Base-by-base conservation (phyloP, 192 early-diverging fungal genomes). In the Phycomyces nitens region DNA sequence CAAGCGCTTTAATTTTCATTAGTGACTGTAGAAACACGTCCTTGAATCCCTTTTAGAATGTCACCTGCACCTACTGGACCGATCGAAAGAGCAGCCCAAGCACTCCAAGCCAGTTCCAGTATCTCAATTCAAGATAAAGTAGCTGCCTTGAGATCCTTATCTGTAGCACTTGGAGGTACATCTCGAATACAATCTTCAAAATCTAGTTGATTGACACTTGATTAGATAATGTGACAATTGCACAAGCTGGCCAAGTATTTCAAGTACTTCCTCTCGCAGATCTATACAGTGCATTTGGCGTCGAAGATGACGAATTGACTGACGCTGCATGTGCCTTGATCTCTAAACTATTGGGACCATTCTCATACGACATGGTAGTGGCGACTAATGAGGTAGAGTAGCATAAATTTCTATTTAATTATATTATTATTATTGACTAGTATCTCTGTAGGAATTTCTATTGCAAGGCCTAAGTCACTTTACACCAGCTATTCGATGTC, bases 401-500 rank as follows among this genome's bases (percentile, higher is more conserved):
- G 41, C n/a, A 42, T 0, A 21, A 15, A 26, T 12, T 18, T 49
- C 41, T 12, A 14, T 39, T 21, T 11, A 3, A 44, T 15, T 53
- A 24, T 59, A 27, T n/a, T 40, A 24, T 21, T 41, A 15, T 52
- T 62, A 53, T 51, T 65, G 8, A 52, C 24, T 49, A 26, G 12
- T 62, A 43, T 43, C 40, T 18, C 47, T 40, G 10, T 57, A 74
- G 67, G 21, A 53, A 22, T 75, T 68, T 56, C 55, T 78, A 18
- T n/a, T 53, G 6, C 57, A 71, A 53, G 77, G 77, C 5, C 51
- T 75, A 15, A 56, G 41, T 11, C 67, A 70, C 26, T 69, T 70
- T 56, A 63, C 66, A 21, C 70, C 73, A 3, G 57, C 64, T 43
- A 70, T 82, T 44, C 69, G 77, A 52, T 64, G 67, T 55, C 39